Evolutionary conservation across 345 rosid genomes (phyloP), one percentile per base, ranked within the genome.

Genomic region (Rhizophora apiculata): DNA sequence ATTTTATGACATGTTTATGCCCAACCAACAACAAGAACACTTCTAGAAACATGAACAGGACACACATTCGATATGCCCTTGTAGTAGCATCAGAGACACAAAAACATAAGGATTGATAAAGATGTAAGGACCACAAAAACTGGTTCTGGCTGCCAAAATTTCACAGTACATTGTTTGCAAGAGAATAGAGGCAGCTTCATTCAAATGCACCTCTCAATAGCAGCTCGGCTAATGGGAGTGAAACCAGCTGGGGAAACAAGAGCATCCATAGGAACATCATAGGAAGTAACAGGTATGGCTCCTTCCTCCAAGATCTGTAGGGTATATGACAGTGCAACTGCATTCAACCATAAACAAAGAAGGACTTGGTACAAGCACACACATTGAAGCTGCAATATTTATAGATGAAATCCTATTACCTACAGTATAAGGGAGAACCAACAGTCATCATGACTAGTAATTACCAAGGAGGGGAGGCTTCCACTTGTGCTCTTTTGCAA

Each of bases 311-410:
- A 22, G 59, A 55, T n/a, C 29, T 55, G 59, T n/a, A 55, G 27
- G 3, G 29, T n/a, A 55, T 55, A 55, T 22, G 59, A 55, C 59
- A 55, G 59, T 55, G 59, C 59, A 21, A 55, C 59, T 55, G 59
- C 27, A 55, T 21, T 26, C 29, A 55, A 55, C 24, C 59, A 55
- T 9, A 55, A n/a, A 55, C 59, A 55, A 7, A 2, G 11, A 55
- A 5, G 27, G 59, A 22, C 3, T 55, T 55, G 6, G 59, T 13
- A 43, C 18, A 43, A 43, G 49, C 49, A 43, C 19, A 43, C 5
- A 13, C 16, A 43, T 43, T 43, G 49, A 43, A 0, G 16, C 49
- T 43, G 49, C 46, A 43, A 43, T 11, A 3, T 43, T 11, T 43
- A 43, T 43, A 43, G 49, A 3, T 43, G 19, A 43, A 13, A 43